Evolutionary conservation across 768 basidiomycete genomes (phyloP), one percentile per base, ranked within the genome.

Genomic region (Kwoniella newhampshirensis): DNA sequence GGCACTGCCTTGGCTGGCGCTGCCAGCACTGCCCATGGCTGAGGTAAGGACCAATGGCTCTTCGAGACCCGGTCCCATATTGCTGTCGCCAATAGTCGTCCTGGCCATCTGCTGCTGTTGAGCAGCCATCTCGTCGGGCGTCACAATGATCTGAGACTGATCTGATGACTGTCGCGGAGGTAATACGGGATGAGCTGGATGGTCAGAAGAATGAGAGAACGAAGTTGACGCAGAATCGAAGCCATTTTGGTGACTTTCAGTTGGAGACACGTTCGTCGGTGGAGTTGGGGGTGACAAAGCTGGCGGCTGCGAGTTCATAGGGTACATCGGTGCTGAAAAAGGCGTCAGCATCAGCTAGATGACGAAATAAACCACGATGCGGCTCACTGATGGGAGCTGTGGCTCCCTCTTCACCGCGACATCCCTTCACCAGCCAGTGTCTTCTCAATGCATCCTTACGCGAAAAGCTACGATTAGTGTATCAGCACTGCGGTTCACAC

Each of bases 371-470:
- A 25, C n/a, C 12, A 40, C 1, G 20, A 18, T n/a, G 27, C 36
- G 15, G 66, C 63, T 43, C 51, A 67, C 68, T 60, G 51, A 73
- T 70, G 2, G 64, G 64, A 20, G 71, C 68, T n/a, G 71, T 70
- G 30, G 68, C 71, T 2, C 71, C 70, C 20, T 67, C 69, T 49
- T 68, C 66, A 11, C 64, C 73, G 57, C 67, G 59, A 55, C 77
- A 78, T 1, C 75, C 73, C 61, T 77, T 77, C 57, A 76, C 76
- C 9, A 77, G 54, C 73, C 76, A 76, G 59, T 78, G 77, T 39
- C 76, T 57, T 45, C 73, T 60, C 25, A 78, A 59, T 2, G 77
- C 77, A 36, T 78, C 77, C 50, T 76, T 75, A 18, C 77, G 66
- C 26, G 77, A 77, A 60, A 78, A 77, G 15, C 69, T 70, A 42